These are phyloP conservation scores for Microcyclospora pomicola DNA, from an alignment of 2,329 filamentous ascomycete genomes.

Conservation along the genomic window DNA sequence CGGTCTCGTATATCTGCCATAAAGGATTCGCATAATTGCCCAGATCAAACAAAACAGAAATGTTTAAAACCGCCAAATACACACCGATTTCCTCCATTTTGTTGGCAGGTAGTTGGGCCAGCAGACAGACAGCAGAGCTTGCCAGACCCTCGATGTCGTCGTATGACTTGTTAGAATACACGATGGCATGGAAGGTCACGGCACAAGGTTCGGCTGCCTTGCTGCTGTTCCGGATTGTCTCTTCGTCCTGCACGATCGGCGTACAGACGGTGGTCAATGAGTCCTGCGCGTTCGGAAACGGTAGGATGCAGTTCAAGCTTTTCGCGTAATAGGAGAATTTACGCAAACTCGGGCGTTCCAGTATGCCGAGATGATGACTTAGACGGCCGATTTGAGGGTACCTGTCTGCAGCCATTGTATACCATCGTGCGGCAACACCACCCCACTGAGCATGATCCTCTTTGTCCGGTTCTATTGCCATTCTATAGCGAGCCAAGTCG, in stretches of 20 bases:
- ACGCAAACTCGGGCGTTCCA: constrained; percentile 56
- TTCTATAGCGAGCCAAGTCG: constrained; percentile 70
- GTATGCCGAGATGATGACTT: constrained; percentile 76
- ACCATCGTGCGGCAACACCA: constrained; percentile 69
- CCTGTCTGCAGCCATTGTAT: constrained; percentile 64
- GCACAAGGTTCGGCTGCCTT: constrained; percentile 44
- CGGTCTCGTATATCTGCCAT: constrained; percentile 23
- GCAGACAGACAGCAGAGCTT: constrained; percentile 36
- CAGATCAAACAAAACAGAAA: constrained; percentile 40
- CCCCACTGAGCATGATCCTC: constrained; percentile 61
- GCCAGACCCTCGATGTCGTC: constrained; percentile 35
- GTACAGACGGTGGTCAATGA: constrained; percentile 56
- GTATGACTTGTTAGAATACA: constrained; percentile 42
- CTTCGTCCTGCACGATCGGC: constrained; percentile 29
- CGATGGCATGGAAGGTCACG: constrained; percentile 46
- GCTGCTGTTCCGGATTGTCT: constrained; percentile 20
- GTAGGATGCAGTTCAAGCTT: constrained; percentile 52
- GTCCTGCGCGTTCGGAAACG: constrained; percentile 54
- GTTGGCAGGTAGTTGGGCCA: constrained; percentile 45
- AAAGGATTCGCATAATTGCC: constrained; percentile 38
- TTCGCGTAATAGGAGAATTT: constrained; percentile 63
- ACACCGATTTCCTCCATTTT: constrained; percentile 29
- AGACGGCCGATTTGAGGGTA: constrained; percentile 62
- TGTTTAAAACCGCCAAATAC: constrained; percentile 44
- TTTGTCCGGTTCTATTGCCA: constrained; percentile 83